A percentile compares a stretch with the other conserved stretches of the same genome.
Evolutionary conservation across 2,329 filamentous ascomycete species (phyloP).

Genomic region (Verticillium longisporum): DNA sequence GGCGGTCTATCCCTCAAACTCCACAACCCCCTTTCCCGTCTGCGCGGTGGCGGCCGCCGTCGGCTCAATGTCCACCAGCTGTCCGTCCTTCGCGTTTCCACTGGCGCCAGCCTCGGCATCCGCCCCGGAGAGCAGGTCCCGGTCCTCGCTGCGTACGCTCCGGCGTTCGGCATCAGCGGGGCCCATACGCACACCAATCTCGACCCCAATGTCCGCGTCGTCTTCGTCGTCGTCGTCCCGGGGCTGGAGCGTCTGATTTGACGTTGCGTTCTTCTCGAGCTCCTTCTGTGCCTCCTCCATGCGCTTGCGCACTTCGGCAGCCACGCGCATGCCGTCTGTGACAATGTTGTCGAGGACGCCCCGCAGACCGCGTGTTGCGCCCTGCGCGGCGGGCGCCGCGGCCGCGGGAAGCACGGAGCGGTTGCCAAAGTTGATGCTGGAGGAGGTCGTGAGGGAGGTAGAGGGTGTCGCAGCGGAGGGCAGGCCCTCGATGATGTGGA

Average conservation of each 20-base stretch:
- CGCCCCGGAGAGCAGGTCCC: conserved; percentile 66
- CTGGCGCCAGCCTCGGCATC: conserved; percentile 59
- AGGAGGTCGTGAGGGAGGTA: conserved; percentile 73
- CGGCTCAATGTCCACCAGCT: conserved; percentile 25
- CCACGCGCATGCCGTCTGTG: conserved; percentile 93
- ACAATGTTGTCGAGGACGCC: conserved; percentile 97
- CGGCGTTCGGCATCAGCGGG: conserved; percentile 49
- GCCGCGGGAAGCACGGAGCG: conserved; percentile 33
- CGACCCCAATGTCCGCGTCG: conserved; percentile 44
- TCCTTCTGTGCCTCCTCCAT: conserved; percentile 97
- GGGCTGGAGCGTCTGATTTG: conserved; percentile 34
- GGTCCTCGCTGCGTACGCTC: conserved; percentile 59
- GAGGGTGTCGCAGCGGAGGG: conserved; percentile 19
- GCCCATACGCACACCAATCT: conserved; percentile 31
- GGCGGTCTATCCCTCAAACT: conserved; percentile 28
- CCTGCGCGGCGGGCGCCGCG: conserved; percentile 38
- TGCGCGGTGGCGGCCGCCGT: conserved; percentile 17
- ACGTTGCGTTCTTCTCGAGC: conserved; percentile 74
- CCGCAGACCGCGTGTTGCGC: conserved; percentile 67
- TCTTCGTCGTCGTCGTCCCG: conserved; percentile 68
- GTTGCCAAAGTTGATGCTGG: conserved; percentile 56
- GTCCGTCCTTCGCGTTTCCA: conserved; percentile 22
- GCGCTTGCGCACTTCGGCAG: conserved; percentile 79
- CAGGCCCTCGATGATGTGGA: conserved; percentile 71
- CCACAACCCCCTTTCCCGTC: conserved; percentile 28